Evolutionary conservation across 192 early-diverging fungal species (phyloP), one percentile per base, ranked within the genome.

Genomic region (Gonapodya sp.): DNA sequence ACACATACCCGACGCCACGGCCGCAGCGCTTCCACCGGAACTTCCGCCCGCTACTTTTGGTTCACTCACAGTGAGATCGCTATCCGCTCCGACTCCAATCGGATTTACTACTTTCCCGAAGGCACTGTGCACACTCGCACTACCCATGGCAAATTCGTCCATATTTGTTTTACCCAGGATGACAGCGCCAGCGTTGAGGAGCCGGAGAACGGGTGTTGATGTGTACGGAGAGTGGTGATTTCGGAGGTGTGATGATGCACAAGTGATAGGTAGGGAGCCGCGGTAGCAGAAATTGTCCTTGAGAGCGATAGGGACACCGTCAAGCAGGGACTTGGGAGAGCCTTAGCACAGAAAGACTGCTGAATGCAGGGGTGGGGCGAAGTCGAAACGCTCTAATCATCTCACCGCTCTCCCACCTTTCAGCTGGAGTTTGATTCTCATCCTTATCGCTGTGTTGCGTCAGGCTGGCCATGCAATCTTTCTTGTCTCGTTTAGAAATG

Each of bases 61-160:
- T 24, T 64, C 46, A 64, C 46, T 24, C 46, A 64, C 46, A 64
- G 24, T 64, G 8, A 8, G 8, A 24, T 64, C 46, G 8, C 46
- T 64, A 64, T 64, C 46, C 8, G 46, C 46, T 64, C 46, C 46
- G 24, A 64, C 46, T 8, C 46, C 46, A 33, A 2, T 31, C 30
- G 75, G 75, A 34, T 77, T 77, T 16, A 77, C 34, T 8, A 18
- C 18, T 33, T 18, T 18, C 30, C 75, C 75, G 75, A 77, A 77
- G 8, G 34, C 18, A 33, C 30, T 14, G 75, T 77, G 75, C 18
- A 77, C 75, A 33, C 75, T 34, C 31, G 75, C 75, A 8, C 75
- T 91, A 85, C 97, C 97, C 96, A 98, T 98, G 18, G 95, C 97
- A 91, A 96, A 98, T 84, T 98, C 96, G 85, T 98, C 97, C 94